Evolutionary conservation across 352 stramenopile genomes (phyloP), one percentile per base, ranked within the genome.

Genomic region (Pythium guiyangense): DNA sequence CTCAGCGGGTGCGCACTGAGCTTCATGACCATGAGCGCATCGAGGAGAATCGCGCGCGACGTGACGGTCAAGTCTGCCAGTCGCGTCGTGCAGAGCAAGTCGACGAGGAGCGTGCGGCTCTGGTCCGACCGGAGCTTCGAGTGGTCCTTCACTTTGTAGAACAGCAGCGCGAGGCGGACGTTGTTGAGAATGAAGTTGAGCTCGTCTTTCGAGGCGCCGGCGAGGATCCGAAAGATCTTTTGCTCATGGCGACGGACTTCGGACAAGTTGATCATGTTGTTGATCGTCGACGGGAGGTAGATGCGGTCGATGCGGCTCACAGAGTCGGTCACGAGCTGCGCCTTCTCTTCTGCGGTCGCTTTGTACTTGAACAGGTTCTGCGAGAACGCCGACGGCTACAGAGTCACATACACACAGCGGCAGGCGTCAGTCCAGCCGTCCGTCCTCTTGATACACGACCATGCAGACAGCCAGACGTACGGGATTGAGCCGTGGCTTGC

Each of bases 81-180:
- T 5, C 96, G 81, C 47, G 95, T 97, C 0, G 95, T 86, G 43
- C 94, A 97, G 2, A 99, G 72, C 42, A 99, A 66, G 66, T 99
- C 86, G 52, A 98, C 86, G 3, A 99, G 79, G 29, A 97, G 79
- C 31, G 96, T 98, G 31, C 97, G 88, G 58, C 86, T 94, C 45
- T 90, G 73, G 54, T 94, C 82, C 18, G 83, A 72, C 9, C 83
- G 76, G 44, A 79, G 35, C 59, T 77, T 86, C 9, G 77, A 85
- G 62, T 90, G 77, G 62, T 96, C 90, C 66, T 99, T 99, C 50
- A 99, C 94, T 77, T 99, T 99, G 79, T 98, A 99, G 64, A 99
- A 97, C 1, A 99, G 77, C 52, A 98, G 83, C 18, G 92, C 94
- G 14, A 99, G 71, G 17, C 96, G 95, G 27, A 98, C 88, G 68